phyloP scores from a whole-genome alignment of 164 flowering plant species.

The Kingdonia uniflora region DNA sequence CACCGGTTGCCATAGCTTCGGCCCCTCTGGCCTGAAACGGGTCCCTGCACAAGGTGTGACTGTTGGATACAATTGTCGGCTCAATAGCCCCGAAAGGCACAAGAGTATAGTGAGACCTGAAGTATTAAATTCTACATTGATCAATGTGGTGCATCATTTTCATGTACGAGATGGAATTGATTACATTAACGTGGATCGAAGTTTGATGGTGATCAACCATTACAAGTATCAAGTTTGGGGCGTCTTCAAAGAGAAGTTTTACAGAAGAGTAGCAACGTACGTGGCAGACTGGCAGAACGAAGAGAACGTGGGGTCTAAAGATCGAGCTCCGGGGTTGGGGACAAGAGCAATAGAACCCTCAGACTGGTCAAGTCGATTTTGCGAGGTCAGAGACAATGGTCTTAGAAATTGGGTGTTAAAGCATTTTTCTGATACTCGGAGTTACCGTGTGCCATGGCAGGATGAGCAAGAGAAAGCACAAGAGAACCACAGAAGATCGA shows the following conservation, averaged over 20 bases:
- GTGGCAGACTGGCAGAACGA: conserved; percentile 76
- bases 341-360: conserved; percentile 59
- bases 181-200: conserved; percentile 23
- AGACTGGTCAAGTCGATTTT: conserved; percentile 67
- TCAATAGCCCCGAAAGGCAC: conserved; percentile 53
- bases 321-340: conserved; percentile 83
- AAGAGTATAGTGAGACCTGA: conserved; percentile 71
- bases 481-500: neutral
- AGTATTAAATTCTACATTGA: conserved; percentile 41
- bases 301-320: conserved; percentile 66
- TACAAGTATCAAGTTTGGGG: conserved; percentile 96
- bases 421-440: conserved; percentile 22
- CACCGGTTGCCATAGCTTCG: conserved; percentile 49
- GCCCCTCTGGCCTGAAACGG: conserved; percentile 59
- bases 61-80: conserved; percentile 69
- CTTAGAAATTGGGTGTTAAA: conserved; percentile 40
- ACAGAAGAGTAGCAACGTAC: conserved; percentile 74
- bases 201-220: conserved; percentile 53
- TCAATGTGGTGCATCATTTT: conserved; percentile 89
- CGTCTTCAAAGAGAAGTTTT: conserved; percentile 69
- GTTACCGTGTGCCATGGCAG: conserved; percentile 58
- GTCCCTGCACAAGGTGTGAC: conserved; percentile 50
- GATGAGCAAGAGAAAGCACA: conserved; percentile 10
- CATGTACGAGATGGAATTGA: conserved; percentile 33
- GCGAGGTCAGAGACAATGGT: conserved; percentile 60